phyloP scores from a whole-genome alignment of 768 basidiomycete species.

The Tulasnella sp. region DNA sequence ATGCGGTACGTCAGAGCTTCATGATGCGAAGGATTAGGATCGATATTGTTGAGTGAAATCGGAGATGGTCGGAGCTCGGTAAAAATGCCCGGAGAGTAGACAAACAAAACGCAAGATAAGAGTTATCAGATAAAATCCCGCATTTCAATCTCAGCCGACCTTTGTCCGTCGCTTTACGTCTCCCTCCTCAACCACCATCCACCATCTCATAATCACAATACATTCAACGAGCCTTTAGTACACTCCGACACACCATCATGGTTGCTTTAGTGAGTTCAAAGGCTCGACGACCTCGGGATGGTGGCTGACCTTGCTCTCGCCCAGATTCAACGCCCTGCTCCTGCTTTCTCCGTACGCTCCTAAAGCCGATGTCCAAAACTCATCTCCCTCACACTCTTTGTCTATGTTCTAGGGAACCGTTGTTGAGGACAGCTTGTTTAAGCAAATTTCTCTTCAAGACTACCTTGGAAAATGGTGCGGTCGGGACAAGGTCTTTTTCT shows the following conservation, averaged over 20 bases:
- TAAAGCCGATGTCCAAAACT: not conserved
- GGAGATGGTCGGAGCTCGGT: not conserved
- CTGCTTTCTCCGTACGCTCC: conserved; percentile 48
- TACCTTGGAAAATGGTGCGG: conserved; percentile 73
- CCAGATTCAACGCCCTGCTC: conserved; percentile 71
- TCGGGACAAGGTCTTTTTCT: not conserved
- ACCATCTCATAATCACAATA: not conserved
- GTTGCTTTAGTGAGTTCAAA: not conserved
- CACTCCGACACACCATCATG: not conserved
- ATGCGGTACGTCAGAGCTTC: no score
- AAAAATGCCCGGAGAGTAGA: not conserved
- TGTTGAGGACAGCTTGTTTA: conserved; percentile 66
- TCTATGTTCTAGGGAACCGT: conserved; percentile 29
- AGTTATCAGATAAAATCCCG: not conserved
- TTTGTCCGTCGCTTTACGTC: not conserved
- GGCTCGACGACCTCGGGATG: not conserved
- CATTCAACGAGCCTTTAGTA: not conserved
- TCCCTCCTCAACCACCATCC: not conserved
- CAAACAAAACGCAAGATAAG: not conserved
- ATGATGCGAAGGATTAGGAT: no score
- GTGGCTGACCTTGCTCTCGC: not conserved
- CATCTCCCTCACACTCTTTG: not conserved
- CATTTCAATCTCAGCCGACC: not conserved
- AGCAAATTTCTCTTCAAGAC: conserved; percentile 60
- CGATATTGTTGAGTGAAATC: no score